phyloP scores from a whole-genome alignment of 2,329 filamentous ascomycete genomes.

The Xylaria arbuscula region DNA sequence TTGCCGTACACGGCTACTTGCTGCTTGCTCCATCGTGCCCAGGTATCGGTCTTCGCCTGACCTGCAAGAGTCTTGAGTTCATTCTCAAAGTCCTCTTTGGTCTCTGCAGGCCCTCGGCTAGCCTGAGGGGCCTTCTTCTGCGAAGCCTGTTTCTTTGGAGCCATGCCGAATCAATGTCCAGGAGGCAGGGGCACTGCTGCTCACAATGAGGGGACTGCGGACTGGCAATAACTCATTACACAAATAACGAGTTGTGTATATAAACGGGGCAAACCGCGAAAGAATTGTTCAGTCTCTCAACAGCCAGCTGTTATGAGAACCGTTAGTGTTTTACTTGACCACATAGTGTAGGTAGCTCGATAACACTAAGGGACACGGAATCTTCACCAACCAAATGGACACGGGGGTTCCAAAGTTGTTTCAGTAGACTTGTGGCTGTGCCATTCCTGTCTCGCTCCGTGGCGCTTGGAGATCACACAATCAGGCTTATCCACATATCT shows the following conservation, averaged over 20 bases:
- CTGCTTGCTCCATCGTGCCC: slow-evolving; percentile 49
- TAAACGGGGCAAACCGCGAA: slow-evolving; percentile 13
- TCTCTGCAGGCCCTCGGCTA: slow-evolving; percentile 54
- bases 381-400: slow-evolving; percentile 25
- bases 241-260: slow-evolving; percentile 10
- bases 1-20: slow-evolving; percentile 58
- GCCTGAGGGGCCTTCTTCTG: slow-evolving; percentile 45
- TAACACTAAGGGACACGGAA: slow-evolving; percentile 25
- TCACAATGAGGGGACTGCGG: slow-evolving; percentile 11
- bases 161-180: slow-evolving; percentile 39
- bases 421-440: slow-evolving; percentile 35
- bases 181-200: slow-evolving; percentile 10
- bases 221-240: slow-evolving; percentile 24
- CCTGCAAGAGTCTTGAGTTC: slow-evolving; percentile 64
- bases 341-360: background rate
- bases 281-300: slow-evolving; percentile 37
- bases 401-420: slow-evolving; percentile 25
- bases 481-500: no score
- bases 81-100: slow-evolving; percentile 64
- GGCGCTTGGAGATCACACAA: slow-evolving; percentile 19
- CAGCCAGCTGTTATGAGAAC: slow-evolving; percentile 50
- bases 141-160: slow-evolving; percentile 45
- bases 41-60: slow-evolving; percentile 49
- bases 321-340: slow-evolving; percentile 28
- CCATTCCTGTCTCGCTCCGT: background rate